Base-by-base conservation (phyloP, 371 early-diverging fungal species). In the Mortierella sp. region DNA sequence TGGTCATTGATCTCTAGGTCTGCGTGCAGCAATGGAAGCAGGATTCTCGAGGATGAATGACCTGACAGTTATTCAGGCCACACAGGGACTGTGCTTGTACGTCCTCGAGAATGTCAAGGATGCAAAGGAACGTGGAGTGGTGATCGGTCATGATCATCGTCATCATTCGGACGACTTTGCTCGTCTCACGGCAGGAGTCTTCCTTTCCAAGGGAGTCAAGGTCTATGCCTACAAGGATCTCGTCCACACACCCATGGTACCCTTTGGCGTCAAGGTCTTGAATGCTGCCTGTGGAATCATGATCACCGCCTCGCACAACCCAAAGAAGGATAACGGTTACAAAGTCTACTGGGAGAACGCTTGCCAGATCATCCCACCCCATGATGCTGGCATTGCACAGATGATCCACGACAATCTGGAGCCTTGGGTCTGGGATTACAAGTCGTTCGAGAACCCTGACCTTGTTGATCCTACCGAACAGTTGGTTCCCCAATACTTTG, bases 281-380 rank as follows among this genome's bases (percentile, higher is more conserved):
- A 80, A 84, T 12, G 95, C 96, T 4, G 88, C 93, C 18, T 93
- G 94, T 69, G 99, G 99, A 64, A 87, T 99, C 69, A 98, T 99
- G 97, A 93, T 99, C 60, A 98, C 99, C 12, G 99, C 99, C 19
- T 95, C 95, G 55, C 99, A 99, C 79, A 99, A 99, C 81, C 99
- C 99, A 30, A 96, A 95, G 81, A 86, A 92, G 73, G 98, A 99
- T 82, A 99, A 99, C 84, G 99, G 99, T 14, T 97, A 99, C 84
- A 99, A 99, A 85, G 94, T 99, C 62, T 97, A 97, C 75, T 94
- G 94, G 94, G 91, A 89, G 65, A 97, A 97, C 69, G 95, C 93
- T 0, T 93, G 94, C 62, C 96, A 98, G 83, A 98, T 98, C 69
- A 93, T 96, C 61, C 91, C 96, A 16, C 97, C 98, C 12, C 88